Conservation (phyloP, 495 filamentous ascomycete species). For the Aspergillus leporis region DNA sequence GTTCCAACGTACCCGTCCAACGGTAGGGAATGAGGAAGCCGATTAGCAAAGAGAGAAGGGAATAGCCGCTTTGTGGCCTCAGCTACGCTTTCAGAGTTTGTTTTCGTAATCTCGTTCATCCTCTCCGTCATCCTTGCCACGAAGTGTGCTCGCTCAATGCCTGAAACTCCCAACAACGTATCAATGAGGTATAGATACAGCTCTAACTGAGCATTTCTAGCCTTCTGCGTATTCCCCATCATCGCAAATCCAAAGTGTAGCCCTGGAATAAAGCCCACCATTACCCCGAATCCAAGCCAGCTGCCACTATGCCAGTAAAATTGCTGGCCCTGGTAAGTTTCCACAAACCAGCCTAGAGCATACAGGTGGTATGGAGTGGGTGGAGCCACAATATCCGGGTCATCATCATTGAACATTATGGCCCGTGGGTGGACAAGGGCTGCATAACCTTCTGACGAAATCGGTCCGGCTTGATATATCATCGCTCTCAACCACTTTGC, state of each 20-base stretch:
- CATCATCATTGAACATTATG: slow-evolving; percentile 23
- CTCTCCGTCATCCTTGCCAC: not conserved
- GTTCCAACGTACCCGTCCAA: slow-evolving; percentile 38
- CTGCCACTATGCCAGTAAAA: slow-evolving; percentile 46
- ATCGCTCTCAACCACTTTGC: slow-evolving; percentile 47
- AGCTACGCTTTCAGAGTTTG: not conserved
- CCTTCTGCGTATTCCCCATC: slow-evolving; percentile 45
- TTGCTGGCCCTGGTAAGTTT: slow-evolving; percentile 42
- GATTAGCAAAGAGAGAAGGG: slow-evolving; percentile 19
- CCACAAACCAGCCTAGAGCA: slow-evolving; percentile 46
- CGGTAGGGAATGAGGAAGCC: slow-evolving; percentile 30
- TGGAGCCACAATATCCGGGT: slow-evolving; percentile 1
- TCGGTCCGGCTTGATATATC: slow-evolving; percentile 27
- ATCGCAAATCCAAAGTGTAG: slow-evolving; percentile 45
- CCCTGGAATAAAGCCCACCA: slow-evolving; percentile 48
- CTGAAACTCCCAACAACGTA: slow-evolving; percentile 33
- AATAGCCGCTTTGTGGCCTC: slow-evolving; percentile 23
- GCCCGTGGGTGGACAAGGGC: slow-evolving; percentile 38
- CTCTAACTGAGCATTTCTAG: slow-evolving; percentile 28
- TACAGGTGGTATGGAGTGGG: slow-evolving; percentile 31
- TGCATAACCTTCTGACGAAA: slow-evolving; percentile 36
- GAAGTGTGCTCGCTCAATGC: slow-evolving; percentile 18
- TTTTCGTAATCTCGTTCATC: not conserved
- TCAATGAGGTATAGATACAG: slow-evolving; percentile 44
- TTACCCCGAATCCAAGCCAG: slow-evolving; percentile 44